These are phyloP conservation scores for Annona cherimola DNA, from an alignment of 164 flowering plant genomes.

Conservation along the genomic window DNA sequence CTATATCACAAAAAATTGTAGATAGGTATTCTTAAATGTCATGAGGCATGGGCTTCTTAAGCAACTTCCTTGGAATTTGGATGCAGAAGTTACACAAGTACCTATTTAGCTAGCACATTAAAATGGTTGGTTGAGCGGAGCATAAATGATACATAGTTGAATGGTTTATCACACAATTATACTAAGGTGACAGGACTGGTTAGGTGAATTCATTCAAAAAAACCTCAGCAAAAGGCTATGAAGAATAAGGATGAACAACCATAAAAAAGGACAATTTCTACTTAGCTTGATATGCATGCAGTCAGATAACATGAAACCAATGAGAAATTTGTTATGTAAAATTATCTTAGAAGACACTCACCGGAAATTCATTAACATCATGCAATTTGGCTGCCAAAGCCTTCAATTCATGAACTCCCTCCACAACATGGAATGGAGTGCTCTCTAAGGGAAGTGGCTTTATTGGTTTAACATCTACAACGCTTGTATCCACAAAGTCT, in stretches of 20 bases:
- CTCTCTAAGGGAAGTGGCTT: conserved; percentile 55
- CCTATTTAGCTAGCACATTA: no score
- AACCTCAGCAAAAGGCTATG: neutral
- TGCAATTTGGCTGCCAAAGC: conserved; percentile 68
- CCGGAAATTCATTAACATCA: conserved; percentile 79
- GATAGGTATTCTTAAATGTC: no score
- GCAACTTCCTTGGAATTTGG: no score
- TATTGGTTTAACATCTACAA: conserved; percentile 32
- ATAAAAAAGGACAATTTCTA: neutral
- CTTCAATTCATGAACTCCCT: conserved; percentile 77
- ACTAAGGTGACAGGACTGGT: no score
- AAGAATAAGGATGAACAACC: neutral
- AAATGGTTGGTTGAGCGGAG: no score
- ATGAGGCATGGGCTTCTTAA: no score
- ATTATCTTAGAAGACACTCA: conserved; percentile 21
- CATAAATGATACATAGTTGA: no score
- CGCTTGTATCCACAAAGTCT: conserved; percentile 65
- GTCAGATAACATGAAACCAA: no score
- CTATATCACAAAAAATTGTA: no score
- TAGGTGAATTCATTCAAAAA: neutral
- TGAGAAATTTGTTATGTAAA: neutral
- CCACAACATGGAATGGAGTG: conserved; percentile 74
- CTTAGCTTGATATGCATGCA: neutral
- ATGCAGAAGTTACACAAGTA: no score
- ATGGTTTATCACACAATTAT: no score